Evolutionary conservation across 2,329 filamentous ascomycete genomes (phyloP), one percentile per base, ranked within the genome.

Genomic region (Venturia nashicola): DNA sequence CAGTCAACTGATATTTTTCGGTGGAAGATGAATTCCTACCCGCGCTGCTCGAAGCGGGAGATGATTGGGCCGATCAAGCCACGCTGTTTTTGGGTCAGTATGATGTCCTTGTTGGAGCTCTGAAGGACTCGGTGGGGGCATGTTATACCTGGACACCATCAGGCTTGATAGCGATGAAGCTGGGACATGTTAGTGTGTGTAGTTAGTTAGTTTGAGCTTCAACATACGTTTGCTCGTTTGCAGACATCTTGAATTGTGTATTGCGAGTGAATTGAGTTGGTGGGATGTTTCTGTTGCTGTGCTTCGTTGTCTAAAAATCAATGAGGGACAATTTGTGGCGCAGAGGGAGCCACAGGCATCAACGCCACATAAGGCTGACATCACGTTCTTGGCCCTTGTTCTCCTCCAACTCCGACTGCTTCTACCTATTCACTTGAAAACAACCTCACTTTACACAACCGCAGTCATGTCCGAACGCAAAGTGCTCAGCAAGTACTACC

Each of bases 101-200:
- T 62, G 34, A 2, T 39, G 34, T 62, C 20, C 20, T 39, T 8
- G 20, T 23, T 62, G 61, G 39, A 62, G 43, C 61, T 61, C 18
- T 34, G 20, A 8, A 39, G 42, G 34, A 34, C 14, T 60, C 14
- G 27, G 42, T 11, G 39, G 27, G 39, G 59, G 48, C 60, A 27
- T 59, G 60, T 65, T 81, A 71, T 87, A 96, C 91, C 88, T 97
- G 94, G 82, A 97, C 94, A 79, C 94, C 94, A 82, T 97, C 94
- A 73, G 93, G 94, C 91, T 99, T 99, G 86, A 99, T 91, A 78
- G 94, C 94, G 86, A 97, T 97, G 90, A 97, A 97, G 83, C 93
- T 97, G 75, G 65, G 67, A 71, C 64, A 66, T 65, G 68, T 72
- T 65, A 73, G 71, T 68, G 66, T 73, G 69, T 67, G 63, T 62